phyloP scores from a whole-genome alignment of 148 eudicot species.

The Vaccinium macrocarpon region DNA sequence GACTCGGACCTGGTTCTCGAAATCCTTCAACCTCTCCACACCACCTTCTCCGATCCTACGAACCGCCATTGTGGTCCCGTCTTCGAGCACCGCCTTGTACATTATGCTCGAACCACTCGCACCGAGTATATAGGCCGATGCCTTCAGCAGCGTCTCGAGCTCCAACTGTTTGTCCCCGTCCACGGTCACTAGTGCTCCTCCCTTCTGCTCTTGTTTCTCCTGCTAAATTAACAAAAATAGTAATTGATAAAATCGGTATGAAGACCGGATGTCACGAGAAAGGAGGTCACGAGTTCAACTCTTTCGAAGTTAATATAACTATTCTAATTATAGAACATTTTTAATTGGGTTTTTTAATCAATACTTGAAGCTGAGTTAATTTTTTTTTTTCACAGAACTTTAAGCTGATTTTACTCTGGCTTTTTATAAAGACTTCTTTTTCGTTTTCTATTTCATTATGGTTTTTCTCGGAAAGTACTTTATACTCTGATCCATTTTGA shows the following conservation, averaged over 20 bases:
- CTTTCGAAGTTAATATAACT: too few relatives aligned
- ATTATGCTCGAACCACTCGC: conserved; percentile 84
- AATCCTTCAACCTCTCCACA: conserved; percentile 67
- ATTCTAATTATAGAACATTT: neutral
- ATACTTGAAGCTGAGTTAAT: neutral
- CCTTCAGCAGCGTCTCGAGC: conserved; percentile 76
- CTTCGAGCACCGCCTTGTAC: conserved; percentile 90
- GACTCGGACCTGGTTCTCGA: conserved; percentile 65
- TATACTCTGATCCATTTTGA: neutral
- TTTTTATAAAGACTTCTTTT: neutral
- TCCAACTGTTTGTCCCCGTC: conserved; percentile 79
- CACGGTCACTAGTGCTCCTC: conserved; percentile 66
- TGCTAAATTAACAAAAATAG: neutral
- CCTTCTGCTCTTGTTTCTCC: conserved; percentile 18
- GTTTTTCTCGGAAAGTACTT: neutral
- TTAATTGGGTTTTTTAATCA: neutral
- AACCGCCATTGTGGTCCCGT: conserved; percentile 73
- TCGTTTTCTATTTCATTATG: neutral
- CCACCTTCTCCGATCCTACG: conserved; percentile 70
- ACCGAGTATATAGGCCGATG: conserved; percentile 86
- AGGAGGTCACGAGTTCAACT: too few relatives aligned
- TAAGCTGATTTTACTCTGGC: neutral
- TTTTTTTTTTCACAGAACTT: neutral
- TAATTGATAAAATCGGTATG: too few relatives aligned
- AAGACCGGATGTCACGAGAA: too few relatives aligned